Conservation (phyloP, 2,329 filamentous ascomycete species). For the Diaporthe amygdali region DNA sequence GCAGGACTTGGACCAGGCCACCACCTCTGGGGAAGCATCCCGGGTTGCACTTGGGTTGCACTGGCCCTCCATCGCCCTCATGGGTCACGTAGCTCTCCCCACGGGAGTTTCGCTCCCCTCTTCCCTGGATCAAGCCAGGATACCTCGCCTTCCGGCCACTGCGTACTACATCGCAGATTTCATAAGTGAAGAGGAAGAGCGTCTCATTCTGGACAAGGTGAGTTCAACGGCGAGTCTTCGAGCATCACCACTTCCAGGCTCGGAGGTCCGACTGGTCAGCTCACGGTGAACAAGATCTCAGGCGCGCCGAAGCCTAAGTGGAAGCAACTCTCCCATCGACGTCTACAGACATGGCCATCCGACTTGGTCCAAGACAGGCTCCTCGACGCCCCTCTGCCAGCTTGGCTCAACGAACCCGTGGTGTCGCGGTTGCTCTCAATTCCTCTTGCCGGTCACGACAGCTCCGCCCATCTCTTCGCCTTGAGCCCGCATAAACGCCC, state of each 20-base stretch:
- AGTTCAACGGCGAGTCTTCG: background rate
- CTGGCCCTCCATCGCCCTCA: constrained; percentile 12
- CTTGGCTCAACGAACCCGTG: constrained; percentile 76
- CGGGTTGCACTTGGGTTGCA: background rate
- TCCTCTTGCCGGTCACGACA: constrained; percentile 38
- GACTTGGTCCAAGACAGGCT: constrained; percentile 80
- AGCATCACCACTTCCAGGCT: background rate
- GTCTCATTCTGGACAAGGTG: constrained; percentile 73
- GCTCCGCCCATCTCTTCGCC: constrained; percentile 48
- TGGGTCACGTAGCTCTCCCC: constrained; percentile 12
- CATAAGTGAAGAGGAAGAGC: constrained; percentile 77
- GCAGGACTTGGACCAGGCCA: background rate
- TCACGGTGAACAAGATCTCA: constrained; percentile 52
- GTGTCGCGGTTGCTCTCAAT: constrained; percentile 64
- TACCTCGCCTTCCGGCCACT: constrained; percentile 62
- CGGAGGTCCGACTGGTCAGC: background rate
- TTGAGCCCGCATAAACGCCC: constrained; percentile 75
- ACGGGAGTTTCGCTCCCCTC: constrained; percentile 43
- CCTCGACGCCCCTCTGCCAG: constrained; percentile 74
- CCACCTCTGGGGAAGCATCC: background rate
- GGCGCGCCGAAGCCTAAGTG: constrained; percentile 77
- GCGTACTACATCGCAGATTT: constrained; percentile 91
- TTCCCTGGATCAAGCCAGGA: constrained; percentile 55
- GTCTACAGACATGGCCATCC: constrained; percentile 90
- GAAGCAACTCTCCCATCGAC: constrained; percentile 86